These are phyloP conservation scores for Candolleomyces efflorescens DNA, from an alignment of 768 basidiomycete genomes.

Conservation along the genomic window DNA sequence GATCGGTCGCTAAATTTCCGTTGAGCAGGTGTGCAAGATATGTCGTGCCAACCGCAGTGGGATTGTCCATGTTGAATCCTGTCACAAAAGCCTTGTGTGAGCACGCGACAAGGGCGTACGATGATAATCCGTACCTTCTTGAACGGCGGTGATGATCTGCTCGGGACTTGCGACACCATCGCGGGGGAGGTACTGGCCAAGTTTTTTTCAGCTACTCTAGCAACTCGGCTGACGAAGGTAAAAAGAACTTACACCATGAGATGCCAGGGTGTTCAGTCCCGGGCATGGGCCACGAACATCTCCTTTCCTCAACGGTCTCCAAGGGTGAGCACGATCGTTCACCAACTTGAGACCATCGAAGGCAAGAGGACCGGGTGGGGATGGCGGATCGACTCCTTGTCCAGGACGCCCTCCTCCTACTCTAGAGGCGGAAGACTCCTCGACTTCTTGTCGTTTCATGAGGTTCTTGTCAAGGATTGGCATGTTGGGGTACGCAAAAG, in stretches of 20 bases:
- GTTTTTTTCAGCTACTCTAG: not conserved
- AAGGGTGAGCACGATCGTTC: constrained; percentile 14
- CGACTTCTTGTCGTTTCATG: no score
- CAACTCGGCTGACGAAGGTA: no score
- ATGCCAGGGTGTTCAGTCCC: constrained; percentile 11
- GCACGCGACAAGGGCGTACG: no score
- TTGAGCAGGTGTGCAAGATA: constrained; percentile 15
- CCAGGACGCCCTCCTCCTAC: no score
- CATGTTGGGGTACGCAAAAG: no score
- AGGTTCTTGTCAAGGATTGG: no score
- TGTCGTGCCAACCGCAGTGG: constrained; percentile 8
- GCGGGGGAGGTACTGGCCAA: constrained; percentile 11
- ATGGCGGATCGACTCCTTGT: not conserved
- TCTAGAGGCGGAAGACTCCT: no score
- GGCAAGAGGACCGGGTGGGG: constrained; percentile 5
- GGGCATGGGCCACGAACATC: no score
- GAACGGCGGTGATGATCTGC: constrained; percentile 12
- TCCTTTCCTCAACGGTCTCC: constrained; percentile 9
- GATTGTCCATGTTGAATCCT: constrained; percentile 16
- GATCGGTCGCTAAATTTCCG: constrained; percentile 14
- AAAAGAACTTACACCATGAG: constrained; percentile 14
- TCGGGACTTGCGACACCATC: constrained; percentile 12
- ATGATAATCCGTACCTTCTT: constrained; percentile 10
- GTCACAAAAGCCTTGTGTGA: no score
- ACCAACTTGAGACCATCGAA: constrained; percentile 12